These are phyloP conservation scores for Zasmidium cellare DNA, from an alignment of 2,329 filamentous ascomycete species.

Conservation along the genomic window DNA sequence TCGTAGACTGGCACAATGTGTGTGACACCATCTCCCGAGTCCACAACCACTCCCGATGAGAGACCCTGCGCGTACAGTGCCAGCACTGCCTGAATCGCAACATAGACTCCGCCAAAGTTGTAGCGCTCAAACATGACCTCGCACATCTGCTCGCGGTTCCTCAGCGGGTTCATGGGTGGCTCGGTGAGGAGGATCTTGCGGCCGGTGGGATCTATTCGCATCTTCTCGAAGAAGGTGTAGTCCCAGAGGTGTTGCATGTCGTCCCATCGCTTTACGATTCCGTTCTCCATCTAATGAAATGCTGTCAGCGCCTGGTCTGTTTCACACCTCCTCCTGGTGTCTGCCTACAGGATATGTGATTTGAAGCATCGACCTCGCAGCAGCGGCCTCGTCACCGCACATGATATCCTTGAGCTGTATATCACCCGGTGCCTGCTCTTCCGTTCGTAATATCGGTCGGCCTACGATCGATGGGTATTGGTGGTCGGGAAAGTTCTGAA, in stretches of 20 bases:
- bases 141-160: slow-evolving; percentile 96
- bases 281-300: slow-evolving; percentile 82
- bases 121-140: slow-evolving; percentile 99
- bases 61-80: slow-evolving; percentile 94
- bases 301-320: slow-evolving; percentile 16
- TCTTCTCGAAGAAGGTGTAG: slow-evolving; percentile 97
- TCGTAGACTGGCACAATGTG: slow-evolving; percentile 99
- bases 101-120: slow-evolving; percentile 93
- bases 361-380: slow-evolving; percentile 94
- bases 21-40: slow-evolving; percentile 96
- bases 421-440: slow-evolving; percentile 73
- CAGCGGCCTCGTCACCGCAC: slow-evolving; percentile 97
- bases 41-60: slow-evolving; percentile 87
- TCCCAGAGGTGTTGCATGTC: slow-evolving; percentile 99
- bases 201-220: slow-evolving; percentile 84
- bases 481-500: slow-evolving; percentile 94
- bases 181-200: slow-evolving; percentile 98
- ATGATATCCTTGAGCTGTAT: slow-evolving; percentile 94
- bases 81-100: slow-evolving; percentile 95
- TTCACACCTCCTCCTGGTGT: not conserved
- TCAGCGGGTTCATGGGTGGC: slow-evolving; percentile 95
- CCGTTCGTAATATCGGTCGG: slow-evolving; percentile 92
- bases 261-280: slow-evolving; percentile 99
- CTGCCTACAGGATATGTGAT: slow-evolving; percentile 85
- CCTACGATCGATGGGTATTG: slow-evolving; percentile 98